These are phyloP conservation scores for Microstegium vimineum DNA, from an alignment of 176 grass and related monocot species.

Conservation along the genomic window DNA sequence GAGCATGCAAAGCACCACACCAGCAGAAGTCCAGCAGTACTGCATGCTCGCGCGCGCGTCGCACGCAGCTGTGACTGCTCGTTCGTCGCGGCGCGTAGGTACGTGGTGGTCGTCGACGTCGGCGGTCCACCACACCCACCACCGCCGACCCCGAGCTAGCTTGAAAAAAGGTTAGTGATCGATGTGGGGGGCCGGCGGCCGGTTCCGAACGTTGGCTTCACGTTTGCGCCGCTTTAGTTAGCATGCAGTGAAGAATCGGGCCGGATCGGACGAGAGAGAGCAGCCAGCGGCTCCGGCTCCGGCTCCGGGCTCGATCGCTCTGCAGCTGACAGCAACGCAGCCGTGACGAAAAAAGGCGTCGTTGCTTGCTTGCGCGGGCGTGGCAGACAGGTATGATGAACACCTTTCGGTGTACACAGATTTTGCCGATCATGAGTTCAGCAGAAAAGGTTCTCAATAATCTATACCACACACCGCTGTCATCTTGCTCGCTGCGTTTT, in stretches of 20 bases:
- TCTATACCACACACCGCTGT: not conserved
- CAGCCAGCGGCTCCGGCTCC: not conserved
- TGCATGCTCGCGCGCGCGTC: not conserved
- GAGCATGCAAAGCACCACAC: not conserved
- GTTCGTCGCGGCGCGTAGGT: not conserved
- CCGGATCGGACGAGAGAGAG: not conserved
- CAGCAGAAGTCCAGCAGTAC: not conserved
- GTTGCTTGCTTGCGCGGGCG: conserved; percentile 1
- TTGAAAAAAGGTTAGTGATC: not conserved
- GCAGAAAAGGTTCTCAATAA: not conserved
- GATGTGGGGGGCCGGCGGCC: not conserved
- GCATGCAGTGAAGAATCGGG: not conserved
- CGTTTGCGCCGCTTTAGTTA: not conserved
- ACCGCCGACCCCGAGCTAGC: not conserved
- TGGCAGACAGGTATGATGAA: conserved; percentile 42
- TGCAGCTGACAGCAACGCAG: not conserved
- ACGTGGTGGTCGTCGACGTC: not conserved
- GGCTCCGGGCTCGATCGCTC: no score
- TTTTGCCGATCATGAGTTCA: conserved; percentile 28
- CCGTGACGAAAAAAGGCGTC: not conserved
- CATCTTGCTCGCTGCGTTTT: no score
- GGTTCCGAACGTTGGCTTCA: not conserved
- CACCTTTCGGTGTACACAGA: conserved; percentile 20
- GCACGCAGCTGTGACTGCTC: not conserved
- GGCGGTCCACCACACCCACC: not conserved